These are phyloP conservation scores for Trichophaea hybrida DNA, from an alignment of 2,329 filamentous ascomycete genomes.

Conservation along the genomic window DNA sequence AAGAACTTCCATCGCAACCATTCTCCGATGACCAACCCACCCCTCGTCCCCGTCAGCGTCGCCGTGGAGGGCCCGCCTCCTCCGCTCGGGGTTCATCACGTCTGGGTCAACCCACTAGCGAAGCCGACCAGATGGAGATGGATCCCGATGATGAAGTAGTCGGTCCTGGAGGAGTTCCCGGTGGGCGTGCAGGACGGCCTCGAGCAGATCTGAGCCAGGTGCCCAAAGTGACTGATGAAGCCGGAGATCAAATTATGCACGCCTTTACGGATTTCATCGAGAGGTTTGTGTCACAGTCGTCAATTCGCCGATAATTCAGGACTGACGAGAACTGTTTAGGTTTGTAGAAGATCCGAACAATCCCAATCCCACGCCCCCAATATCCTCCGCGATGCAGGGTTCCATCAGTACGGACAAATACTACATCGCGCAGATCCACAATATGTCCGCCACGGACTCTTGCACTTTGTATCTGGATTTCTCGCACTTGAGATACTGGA, in stretches of 20 bases:
- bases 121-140: conserved; percentile 37
- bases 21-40: conserved; percentile 30
- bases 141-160: conserved; percentile 41
- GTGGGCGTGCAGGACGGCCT: conserved; percentile 30
- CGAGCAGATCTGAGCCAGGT: conserved; percentile 37
- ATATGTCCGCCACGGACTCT: conserved; percentile 57
- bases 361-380: conserved; percentile 30
- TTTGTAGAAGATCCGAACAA: conserved; percentile 56
- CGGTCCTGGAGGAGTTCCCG: conserved; percentile 34
- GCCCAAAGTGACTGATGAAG: conserved; percentile 59
- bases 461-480: conserved; percentile 80
- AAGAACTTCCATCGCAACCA: conserved; percentile 31
- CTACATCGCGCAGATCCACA: conserved; percentile 71
- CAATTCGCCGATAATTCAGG: background rate
- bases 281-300: conserved; percentile 36
- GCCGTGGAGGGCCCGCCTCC: conserved; percentile 31
- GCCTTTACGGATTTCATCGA: conserved; percentile 72
- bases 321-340: conserved; percentile 29
- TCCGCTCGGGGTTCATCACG: conserved; percentile 33
- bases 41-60: conserved; percentile 30
- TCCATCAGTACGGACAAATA: conserved; percentile 59
- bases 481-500: conserved; percentile 60
- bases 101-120: conserved; percentile 27
- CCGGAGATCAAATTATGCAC: conserved; percentile 58
- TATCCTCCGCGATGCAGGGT: conserved; percentile 50